Percentiles rank a stretch among this genome's conserved stretches.
Evolutionary conservation across 192 early-diverging fungal genomes (phyloP).

Genomic region (Entomortierella chlamydospora): DNA sequence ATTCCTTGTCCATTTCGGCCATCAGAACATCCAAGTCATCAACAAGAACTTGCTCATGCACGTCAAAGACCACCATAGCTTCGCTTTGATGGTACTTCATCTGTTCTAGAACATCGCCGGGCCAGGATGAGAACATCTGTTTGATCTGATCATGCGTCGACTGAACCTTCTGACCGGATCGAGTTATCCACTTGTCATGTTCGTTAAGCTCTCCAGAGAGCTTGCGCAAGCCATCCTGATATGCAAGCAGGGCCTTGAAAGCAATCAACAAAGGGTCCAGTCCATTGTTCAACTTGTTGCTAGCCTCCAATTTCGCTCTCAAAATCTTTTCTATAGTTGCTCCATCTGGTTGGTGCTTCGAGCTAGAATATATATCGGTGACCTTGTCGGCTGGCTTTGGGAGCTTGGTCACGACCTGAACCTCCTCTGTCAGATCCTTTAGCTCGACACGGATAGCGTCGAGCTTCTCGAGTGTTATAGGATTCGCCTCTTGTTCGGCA

Average conservation of each 20-base stretch:
- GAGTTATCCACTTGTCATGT: constrained; percentile 32
- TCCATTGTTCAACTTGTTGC: constrained; percentile 9
- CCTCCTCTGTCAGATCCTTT: constrained; percentile 13
- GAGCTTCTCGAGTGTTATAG: constrained; percentile 31
- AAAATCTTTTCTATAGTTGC: constrained; percentile 26
- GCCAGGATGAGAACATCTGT: constrained; percentile 52
- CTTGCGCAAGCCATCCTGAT: constrained; percentile 38
- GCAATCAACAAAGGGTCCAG: constrained; percentile 23
- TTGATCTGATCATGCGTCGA: constrained; percentile 41
- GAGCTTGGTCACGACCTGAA: constrained; percentile 8
- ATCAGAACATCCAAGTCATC: constrained; percentile 47
- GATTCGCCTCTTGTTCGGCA: constrained; percentile 31
- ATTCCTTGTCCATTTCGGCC: constrained; percentile 41
- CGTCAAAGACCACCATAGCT: constrained; percentile 47
- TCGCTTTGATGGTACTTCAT: constrained; percentile 20
- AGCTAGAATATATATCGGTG: constrained; percentile 11
- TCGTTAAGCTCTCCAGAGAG: constrained; percentile 29
- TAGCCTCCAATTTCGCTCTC: constrained; percentile 5
- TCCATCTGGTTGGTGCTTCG: constrained; percentile 6
- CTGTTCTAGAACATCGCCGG: constrained; percentile 45
- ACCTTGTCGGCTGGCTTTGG: constrained; percentile 41
- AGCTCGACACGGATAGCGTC: constrained; percentile 34
- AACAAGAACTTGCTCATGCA: constrained; percentile 44
- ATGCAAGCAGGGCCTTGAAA: constrained; percentile 30
- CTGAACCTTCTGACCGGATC: constrained; percentile 26